Evolutionary conservation across 768 basidiomycete species (phyloP).

Genomic region (Boletales sp.): DNA sequence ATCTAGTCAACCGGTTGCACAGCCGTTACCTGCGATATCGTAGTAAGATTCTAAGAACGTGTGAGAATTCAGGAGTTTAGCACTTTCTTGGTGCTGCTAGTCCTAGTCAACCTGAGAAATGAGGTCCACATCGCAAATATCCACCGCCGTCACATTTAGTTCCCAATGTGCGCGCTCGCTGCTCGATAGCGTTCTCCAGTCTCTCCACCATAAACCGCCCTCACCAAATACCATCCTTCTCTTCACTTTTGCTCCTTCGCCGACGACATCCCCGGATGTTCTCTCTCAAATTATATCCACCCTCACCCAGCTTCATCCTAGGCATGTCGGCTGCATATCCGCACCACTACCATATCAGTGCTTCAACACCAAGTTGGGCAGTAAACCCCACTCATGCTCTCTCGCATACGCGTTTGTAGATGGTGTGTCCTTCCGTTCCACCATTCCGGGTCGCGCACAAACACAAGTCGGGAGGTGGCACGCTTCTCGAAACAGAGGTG

Average conservation of each 20-base stretch:
- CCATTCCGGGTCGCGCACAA: slow-evolving; percentile 53
- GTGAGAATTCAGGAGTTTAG: too few relatives aligned
- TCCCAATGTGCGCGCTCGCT: slow-evolving; percentile 19
- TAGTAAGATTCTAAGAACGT: too few relatives aligned
- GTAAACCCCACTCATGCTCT: slow-evolving; percentile 47
- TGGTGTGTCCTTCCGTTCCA: slow-evolving; percentile 57
- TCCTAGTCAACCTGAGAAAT: too few relatives aligned
- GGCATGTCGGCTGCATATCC: slow-evolving; percentile 61
- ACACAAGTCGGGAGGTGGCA: slow-evolving; percentile 74
- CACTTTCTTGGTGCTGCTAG: too few relatives aligned
- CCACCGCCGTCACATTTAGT: slow-evolving; percentile 11
- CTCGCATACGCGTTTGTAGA: slow-evolving; percentile 48
- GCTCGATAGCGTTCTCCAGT: slow-evolving; percentile 5
- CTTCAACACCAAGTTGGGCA: slow-evolving; percentile 1
- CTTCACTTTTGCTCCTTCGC: slow-evolving; percentile 26
- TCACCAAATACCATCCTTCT: slow-evolving; percentile 11
- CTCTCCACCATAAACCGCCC: background rate
- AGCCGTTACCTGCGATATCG: too few relatives aligned
- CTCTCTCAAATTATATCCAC: slow-evolving; percentile 38
- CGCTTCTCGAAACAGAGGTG: slow-evolving; percentile 38
- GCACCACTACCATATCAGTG: slow-evolving; percentile 38
- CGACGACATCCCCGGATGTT: slow-evolving; percentile 15
- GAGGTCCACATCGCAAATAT: slow-evolving; percentile 7
- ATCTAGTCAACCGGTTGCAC: too few relatives aligned
- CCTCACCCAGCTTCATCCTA: slow-evolving; percentile 38